These are phyloP conservation scores for Taiozyma sp. DNA, from an alignment of 1,139 yeast species.

Conservation along the genomic window DNA sequence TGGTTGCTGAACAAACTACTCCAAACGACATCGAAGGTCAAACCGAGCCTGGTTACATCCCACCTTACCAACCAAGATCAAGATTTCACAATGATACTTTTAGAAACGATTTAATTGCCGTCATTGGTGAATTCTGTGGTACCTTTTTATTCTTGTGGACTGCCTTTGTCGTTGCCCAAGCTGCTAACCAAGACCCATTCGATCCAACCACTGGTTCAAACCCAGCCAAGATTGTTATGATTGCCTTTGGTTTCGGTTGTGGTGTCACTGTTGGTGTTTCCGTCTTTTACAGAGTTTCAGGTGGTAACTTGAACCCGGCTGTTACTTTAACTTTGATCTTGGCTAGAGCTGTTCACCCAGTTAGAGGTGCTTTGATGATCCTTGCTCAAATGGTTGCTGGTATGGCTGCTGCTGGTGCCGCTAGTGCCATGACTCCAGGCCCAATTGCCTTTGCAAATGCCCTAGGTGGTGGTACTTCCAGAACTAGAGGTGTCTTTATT, in stretches of 20 bases:
- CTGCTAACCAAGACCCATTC: conserved; percentile 65
- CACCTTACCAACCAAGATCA: conserved; percentile 30
- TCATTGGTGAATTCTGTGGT: conserved; percentile 73
- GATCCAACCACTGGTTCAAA: conserved; percentile 45
- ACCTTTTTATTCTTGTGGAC: conserved; percentile 81
- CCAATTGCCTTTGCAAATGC: conserved; percentile 65
- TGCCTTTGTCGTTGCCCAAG: conserved; percentile 81
- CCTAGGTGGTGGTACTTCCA: conserved; percentile 70
- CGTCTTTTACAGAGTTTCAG: conserved; percentile 74
- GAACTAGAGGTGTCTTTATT: conserved; percentile 71
- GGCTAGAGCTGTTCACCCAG: conserved; percentile 69
- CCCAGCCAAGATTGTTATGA: conserved; percentile 72
- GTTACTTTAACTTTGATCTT: conserved; percentile 71
- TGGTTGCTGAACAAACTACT: conserved; percentile 28
- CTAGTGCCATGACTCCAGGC: conserved; percentile 85
- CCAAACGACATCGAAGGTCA: conserved; percentile 16
- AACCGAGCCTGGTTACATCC: conserved; percentile 28
- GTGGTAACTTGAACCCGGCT: conserved; percentile 90
- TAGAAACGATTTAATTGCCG: conserved; percentile 50
- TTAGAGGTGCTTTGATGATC: conserved; percentile 65
- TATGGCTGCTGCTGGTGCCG: conserved; percentile 92
- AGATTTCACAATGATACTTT: conserved; percentile 34
- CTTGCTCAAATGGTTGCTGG: conserved; percentile 76
- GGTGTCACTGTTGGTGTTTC: conserved; percentile 76
- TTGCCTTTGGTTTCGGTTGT: conserved; percentile 84